Evolutionary conservation across 2,329 filamentous ascomycete genomes (phyloP).

Genomic region (Ophidiomyces ophidiicola): DNA sequence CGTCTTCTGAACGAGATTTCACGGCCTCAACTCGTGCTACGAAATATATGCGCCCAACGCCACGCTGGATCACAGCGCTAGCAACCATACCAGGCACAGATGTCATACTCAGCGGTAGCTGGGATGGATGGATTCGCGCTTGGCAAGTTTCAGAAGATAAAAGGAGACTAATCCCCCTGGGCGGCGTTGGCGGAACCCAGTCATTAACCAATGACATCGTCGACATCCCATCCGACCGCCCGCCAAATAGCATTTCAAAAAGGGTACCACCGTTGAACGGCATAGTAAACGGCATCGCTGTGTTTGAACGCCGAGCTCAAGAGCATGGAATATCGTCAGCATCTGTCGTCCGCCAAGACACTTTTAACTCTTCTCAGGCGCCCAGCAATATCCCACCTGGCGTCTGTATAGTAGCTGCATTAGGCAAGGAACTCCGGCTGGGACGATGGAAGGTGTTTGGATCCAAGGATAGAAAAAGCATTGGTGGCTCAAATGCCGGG

Average conservation of each 20-base stretch:
- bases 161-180: conserved; percentile 59
- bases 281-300: conserved; percentile 74
- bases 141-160: conserved; percentile 82
- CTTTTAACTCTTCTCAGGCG: conserved; percentile 13
- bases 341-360: conserved; percentile 15
- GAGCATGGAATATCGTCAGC: conserved; percentile 19
- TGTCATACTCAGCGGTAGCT: conserved; percentile 79
- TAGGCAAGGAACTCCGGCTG: conserved; percentile 74
- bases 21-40: conserved; percentile 37
- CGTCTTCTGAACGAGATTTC: conserved; percentile 59
- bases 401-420: conserved; percentile 70
- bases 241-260: conserved; percentile 13
- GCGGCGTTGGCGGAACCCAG: conserved; percentile 49
- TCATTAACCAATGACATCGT: conserved; percentile 16
- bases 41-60: conserved; percentile 45
- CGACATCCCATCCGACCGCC: not conserved
- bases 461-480: conserved; percentile 25
- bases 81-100: conserved; percentile 81
- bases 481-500: conserved; percentile 23
- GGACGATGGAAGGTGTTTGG: conserved; percentile 59
- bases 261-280: conserved; percentile 47
- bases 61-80: conserved; percentile 84
- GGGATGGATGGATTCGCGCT: conserved; percentile 76
- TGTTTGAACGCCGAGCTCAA: conserved; percentile 61
- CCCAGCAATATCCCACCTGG: conserved; percentile 37